Percentiles rank a stretch among this genome's conserved stretches.
phyloP scores from a whole-genome alignment of 805 yeast genomes.

The Zygoascus tannicola region DNA sequence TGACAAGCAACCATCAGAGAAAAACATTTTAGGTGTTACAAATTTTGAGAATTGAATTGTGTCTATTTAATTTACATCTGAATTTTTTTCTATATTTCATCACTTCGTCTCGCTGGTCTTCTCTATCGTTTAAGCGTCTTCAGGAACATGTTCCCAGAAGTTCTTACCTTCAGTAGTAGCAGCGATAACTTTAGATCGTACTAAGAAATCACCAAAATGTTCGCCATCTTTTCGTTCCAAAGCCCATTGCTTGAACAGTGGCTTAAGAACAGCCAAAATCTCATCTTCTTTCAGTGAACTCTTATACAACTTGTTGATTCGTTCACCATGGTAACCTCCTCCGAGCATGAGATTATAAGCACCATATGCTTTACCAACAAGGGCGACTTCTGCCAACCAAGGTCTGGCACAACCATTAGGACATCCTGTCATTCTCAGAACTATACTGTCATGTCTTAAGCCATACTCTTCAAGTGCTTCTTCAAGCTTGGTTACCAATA shows the following conservation, averaged over 20 bases:
- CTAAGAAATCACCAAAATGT: conserved; percentile 88
- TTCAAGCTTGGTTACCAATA: conserved; percentile 71
- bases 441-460: conserved; percentile 85
- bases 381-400: conserved; percentile 93
- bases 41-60: too few species aligned
- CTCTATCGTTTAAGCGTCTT: conserved; percentile 40
- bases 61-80: too few species aligned
- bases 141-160: conserved; percentile 91
- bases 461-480: conserved; percentile 85
- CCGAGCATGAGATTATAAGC: conserved; percentile 91
- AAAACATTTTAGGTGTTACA: too few species aligned
- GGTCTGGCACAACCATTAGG: conserved; percentile 99
- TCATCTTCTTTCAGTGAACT: conserved; percentile 88
- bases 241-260: conserved; percentile 90
- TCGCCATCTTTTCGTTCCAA: conserved; percentile 84
- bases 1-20: too few species aligned
- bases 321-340: conserved; percentile 90
- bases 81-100: too few species aligned
- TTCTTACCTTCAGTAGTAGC: conserved; percentile 85
- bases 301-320: conserved; percentile 81
- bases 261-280: conserved; percentile 64
- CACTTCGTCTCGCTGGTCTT: too few species aligned
- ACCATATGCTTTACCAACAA: conserved; percentile 90
- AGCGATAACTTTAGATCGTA: conserved; percentile 78
- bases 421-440: conserved; percentile 98